Base-by-base conservation (phyloP, 768 basidiomycete species). In the Collybia sp. region DNA sequence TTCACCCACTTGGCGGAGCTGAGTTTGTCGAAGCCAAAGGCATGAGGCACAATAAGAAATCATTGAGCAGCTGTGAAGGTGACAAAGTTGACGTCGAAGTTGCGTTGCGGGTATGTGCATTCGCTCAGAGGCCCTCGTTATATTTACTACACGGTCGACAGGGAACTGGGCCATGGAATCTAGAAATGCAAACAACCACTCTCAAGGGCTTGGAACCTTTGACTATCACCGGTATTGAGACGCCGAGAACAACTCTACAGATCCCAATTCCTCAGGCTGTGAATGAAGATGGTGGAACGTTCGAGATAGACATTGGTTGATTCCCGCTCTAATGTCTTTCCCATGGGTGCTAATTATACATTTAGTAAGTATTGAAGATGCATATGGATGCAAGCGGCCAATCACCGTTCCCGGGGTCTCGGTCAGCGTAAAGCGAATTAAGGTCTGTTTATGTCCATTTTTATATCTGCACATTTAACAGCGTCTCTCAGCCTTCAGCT, bases 111-210 rank as follows among this genome's bases (percentile, higher is more conserved):
- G 92, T 93, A 50, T 52, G 74, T 62, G 10, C 1, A 16, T 33
- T n/a, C n/a, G 3, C 3, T 43, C 10, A 15, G 1, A 40, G 45
- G 16, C 42, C 12, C n/a, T 16, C 2, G 44, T 12, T 4, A 10
- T 25, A 25, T 25, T 25, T 25, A 25, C 20, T 15, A 30, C 15
- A 5, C 15, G 12, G 11, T 6, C 5, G 6, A 12, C 43, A 93
- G 87, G 96, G 96, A 41, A 88, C 83, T 3, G 81, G 88, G 3
- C 95, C 96, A 1, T 95, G 94, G 88, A 88, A 80, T 55, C 59
- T 98, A 20, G 87, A 88, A 40, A 68, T 94, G 17, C 87, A 92
- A 55, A 69, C 92, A 11, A 85, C 89, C 33, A 87, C 88, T 5
- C 82, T 86, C 3, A 77, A 77, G 44, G 76, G 72, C 31, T 78